Evolutionary conservation across 2,329 filamentous ascomycete species (phyloP).

Genomic region (Neodidymelliopsis sp.): DNA sequence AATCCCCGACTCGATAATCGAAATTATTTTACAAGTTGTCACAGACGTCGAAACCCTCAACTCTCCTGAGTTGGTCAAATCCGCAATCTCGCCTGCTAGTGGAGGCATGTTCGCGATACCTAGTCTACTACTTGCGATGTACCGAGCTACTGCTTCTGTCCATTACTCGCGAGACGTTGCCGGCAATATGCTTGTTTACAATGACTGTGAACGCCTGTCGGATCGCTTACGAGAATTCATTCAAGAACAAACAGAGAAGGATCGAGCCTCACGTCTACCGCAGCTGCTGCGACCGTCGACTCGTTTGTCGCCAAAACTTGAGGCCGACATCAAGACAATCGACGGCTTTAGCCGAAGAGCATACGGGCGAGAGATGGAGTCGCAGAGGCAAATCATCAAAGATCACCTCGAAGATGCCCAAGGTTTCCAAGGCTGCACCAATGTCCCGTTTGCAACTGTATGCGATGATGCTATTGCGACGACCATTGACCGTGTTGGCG

Average conservation of each 20-base stretch:
- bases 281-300: slow-evolving; percentile 43
- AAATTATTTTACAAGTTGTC: slow-evolving; percentile 65
- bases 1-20: slow-evolving; percentile 80
- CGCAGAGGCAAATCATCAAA: slow-evolving; percentile 67
- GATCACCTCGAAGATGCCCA: slow-evolving; percentile 70
- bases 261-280: slow-evolving; percentile 40
- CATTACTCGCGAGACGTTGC: slow-evolving; percentile 70
- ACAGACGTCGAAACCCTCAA: slow-evolving; percentile 62
- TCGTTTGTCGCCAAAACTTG: slow-evolving; percentile 58
- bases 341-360: slow-evolving; percentile 67
- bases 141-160: slow-evolving; percentile 76
- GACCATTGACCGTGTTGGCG: slow-evolving; percentile 64
- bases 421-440: slow-evolving; percentile 67
- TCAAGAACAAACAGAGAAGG: slow-evolving; percentile 51
- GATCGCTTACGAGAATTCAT: slow-evolving; percentile 60
- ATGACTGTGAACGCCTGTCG: slow-evolving; percentile 67
- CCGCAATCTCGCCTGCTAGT: slow-evolving; percentile 71
- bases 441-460: slow-evolving; percentile 64
- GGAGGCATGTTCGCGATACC: slow-evolving; percentile 75
- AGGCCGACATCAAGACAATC: slow-evolving; percentile 62
- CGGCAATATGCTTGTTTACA: slow-evolving; percentile 71
- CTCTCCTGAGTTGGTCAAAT: slow-evolving; percentile 52
- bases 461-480: slow-evolving; percentile 67
- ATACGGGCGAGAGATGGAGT: slow-evolving; percentile 71
- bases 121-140: slow-evolving; percentile 77